Evolutionary conservation across 129 eudicot species (phyloP), one percentile per base, ranked within the genome.

Genomic region (Artemisia argyi): DNA sequence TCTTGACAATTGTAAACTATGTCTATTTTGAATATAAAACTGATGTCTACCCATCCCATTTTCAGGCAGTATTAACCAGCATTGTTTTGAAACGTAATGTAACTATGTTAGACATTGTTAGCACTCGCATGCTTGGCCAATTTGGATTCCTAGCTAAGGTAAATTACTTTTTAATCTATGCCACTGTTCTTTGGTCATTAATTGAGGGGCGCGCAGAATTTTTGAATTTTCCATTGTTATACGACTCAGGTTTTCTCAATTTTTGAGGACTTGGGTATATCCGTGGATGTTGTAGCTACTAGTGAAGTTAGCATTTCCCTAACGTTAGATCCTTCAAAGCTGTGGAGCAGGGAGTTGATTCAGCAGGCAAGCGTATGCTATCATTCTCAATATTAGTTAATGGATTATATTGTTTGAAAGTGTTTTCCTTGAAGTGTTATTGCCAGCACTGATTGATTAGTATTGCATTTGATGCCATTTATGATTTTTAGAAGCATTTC

Each of bases 91-190:
- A 88, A 82, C 82, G 91, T 26, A 89, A 92, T 79, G 96, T 92
- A 11, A 89, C 96, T 54, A 92, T 92, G 97, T 75, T 89, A 76
- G 93, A 89, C 74, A 92, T 88, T 68, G 97, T 83, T 39, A 92
- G 96, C 80, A 86, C 96, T 48, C 83, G 93, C 30, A 92, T 92
- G 97, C 91, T 92, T 83, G 97, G 97, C 32, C 94, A 89, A 78
- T 86, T 78, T 81, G 96, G 96, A n/a, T 89, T 92, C 72, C 96
- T 92, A 7, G 97, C 96, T 17, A 88, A 86, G 96, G 93, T 91
- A 65, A 74, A 42, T 14, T 35, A 61, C 66, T 71, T 20, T 3
- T 4, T 13, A 60, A 24, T n/a, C 46, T 7, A 1, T 73, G 11
- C 9, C 49, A 18, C 1, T 26, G 14, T 9, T 50, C 1, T n/a